Evolutionary conservation across 1,139 yeast species (phyloP).

Genomic region (Debaryomycetaceae sp.): DNA sequence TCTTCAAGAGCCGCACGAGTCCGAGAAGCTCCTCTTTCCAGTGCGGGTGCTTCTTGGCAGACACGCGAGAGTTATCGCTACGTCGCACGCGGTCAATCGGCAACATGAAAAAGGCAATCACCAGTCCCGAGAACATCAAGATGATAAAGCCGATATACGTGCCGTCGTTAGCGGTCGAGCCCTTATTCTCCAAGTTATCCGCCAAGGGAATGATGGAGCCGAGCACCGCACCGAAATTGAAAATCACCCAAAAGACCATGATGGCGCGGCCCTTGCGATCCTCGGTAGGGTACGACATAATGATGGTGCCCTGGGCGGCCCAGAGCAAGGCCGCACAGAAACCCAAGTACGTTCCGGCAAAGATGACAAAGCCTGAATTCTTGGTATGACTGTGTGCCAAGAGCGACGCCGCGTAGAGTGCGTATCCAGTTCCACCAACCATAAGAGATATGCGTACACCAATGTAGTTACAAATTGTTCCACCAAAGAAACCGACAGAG

Average conservation of each 20-base stretch:
- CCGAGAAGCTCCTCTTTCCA: conserved; percentile 36
- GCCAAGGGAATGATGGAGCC: conserved; percentile 50
- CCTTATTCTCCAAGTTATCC: conserved; percentile 28
- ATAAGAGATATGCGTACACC: conserved; percentile 40
- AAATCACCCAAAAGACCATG: conserved; percentile 50
- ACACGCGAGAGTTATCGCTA: conserved; percentile 41
- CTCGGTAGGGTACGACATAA: conserved; percentile 51
- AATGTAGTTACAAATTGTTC: conserved; percentile 43
- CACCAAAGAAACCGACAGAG: conserved; percentile 48
- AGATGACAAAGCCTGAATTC: conserved; percentile 44
- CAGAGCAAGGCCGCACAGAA: conserved; percentile 46
- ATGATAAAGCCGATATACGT: conserved; percentile 49
- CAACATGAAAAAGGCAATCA: conserved; percentile 36
- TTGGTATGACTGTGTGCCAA: conserved; percentile 36
- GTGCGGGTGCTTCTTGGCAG: conserved; percentile 34
- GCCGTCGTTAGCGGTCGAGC: conserved; percentile 35
- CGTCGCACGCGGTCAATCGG: conserved; percentile 42
- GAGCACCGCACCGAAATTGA: conserved; percentile 54
- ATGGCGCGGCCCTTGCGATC: conserved; percentile 42
- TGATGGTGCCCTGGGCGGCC: conserved; percentile 53
- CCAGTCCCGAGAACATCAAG: conserved; percentile 39
- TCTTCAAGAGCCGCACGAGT: conserved; percentile 26
- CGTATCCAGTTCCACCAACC: conserved; percentile 48
- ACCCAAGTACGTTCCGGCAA: conserved; percentile 52
- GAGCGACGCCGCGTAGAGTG: conserved; percentile 42